These are phyloP conservation scores for Centaurea solstitialis DNA, from an alignment of 129 eudicot species.

Conservation along the genomic window DNA sequence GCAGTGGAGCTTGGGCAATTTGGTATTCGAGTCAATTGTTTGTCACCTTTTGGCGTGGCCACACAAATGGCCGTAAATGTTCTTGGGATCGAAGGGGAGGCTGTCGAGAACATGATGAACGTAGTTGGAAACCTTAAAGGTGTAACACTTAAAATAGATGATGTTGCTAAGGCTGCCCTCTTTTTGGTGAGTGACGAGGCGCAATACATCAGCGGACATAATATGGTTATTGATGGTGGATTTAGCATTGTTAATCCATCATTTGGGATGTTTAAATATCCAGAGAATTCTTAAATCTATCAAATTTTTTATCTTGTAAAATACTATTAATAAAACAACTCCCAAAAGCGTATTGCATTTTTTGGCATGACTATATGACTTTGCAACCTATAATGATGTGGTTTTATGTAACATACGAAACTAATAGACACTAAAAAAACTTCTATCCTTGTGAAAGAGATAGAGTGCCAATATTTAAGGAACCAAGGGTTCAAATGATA, in stretches of 20 bases:
- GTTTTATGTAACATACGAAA: no score
- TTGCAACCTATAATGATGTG: no score
- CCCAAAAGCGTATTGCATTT: no score
- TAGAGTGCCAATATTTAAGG: no score
- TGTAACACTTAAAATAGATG: conserved; percentile 23
- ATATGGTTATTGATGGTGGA: conserved; percentile 60
- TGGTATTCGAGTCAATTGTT: conserved; percentile 53
- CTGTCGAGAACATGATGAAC: conserved; percentile 6
- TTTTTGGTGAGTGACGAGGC: conserved; percentile 56
- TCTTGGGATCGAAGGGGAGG: conserved; percentile 29
- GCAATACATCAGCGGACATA: conserved; percentile 56
- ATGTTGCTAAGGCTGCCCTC: conserved; percentile 52
- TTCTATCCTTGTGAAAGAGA: no score
- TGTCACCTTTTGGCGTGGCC: conserved; percentile 34
- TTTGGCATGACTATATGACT: no score
- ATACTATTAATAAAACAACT: no score
- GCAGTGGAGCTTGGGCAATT: conserved; percentile 46
- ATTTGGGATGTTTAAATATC: conserved; percentile 40
- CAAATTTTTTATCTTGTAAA: background rate
- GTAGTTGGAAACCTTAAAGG: conserved; percentile 42
- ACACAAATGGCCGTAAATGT: conserved; percentile 22
- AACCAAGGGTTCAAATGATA: no score
- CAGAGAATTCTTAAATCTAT: background rate
- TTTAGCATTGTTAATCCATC: conserved; percentile 44
- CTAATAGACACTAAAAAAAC: no score